These are phyloP conservation scores for Alternaria sp. DNA, from an alignment of 2,329 filamentous ascomycete genomes.

Conservation along the genomic window DNA sequence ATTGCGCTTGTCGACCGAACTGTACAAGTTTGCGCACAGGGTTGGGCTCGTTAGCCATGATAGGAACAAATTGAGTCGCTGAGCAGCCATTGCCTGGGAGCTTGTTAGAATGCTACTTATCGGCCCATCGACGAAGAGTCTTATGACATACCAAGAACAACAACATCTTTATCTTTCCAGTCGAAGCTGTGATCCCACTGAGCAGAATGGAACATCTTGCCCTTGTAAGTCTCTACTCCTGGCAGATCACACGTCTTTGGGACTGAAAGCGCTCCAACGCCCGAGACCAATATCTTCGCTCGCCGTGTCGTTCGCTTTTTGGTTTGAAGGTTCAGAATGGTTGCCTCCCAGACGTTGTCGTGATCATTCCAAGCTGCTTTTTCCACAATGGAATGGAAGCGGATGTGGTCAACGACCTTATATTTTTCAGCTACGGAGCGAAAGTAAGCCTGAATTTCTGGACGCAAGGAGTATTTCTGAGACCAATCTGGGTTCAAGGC, in stretches of 20 bases:
- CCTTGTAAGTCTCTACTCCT: slow-evolving; percentile 58
- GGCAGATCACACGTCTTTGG: slow-evolving; percentile 52
- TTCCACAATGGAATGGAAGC: slow-evolving; percentile 56
- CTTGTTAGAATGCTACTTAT: not conserved
- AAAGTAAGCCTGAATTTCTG: slow-evolving; percentile 66
- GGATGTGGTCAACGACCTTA: slow-evolving; percentile 54
- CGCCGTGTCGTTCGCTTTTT: slow-evolving; percentile 31
- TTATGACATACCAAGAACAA: slow-evolving; percentile 35
- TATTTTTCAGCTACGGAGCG: slow-evolving; percentile 46
- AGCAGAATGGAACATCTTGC: slow-evolving; percentile 45
- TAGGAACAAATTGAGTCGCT: slow-evolving; percentile 60
- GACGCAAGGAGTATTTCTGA: slow-evolving; percentile 63
- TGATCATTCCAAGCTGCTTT: slow-evolving; percentile 57
- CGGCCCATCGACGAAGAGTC: accelerated
- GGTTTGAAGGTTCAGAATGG: slow-evolving; percentile 33
- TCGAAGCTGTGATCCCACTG: slow-evolving; percentile 60
- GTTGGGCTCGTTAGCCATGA: slow-evolving; percentile 50
- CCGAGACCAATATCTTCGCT: slow-evolving; percentile 41
- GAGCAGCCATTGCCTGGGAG: slow-evolving; percentile 57
- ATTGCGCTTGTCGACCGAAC: slow-evolving; percentile 62
- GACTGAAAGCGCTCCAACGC: slow-evolving; percentile 42
- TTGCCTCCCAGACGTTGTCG: slow-evolving; percentile 52
- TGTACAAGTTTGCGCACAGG: slow-evolving; percentile 56
- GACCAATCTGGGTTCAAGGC: slow-evolving; percentile 67
- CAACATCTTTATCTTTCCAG: slow-evolving; percentile 53